phyloP scores from a whole-genome alignment of 495 filamentous ascomycete genomes.

The Talaromyces borbonicus region DNA sequence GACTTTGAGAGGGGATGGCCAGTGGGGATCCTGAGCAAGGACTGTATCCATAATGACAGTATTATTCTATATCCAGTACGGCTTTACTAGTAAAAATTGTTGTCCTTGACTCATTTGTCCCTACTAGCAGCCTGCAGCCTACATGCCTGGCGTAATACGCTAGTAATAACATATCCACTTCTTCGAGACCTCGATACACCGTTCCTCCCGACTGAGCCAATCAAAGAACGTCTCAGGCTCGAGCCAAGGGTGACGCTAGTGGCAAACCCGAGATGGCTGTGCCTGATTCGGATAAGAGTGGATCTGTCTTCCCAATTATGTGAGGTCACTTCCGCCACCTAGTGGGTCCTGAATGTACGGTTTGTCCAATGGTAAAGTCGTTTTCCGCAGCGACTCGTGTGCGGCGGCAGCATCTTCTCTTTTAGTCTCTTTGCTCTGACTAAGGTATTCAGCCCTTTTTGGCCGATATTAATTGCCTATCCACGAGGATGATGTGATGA shows the following conservation, averaged over 20 bases:
- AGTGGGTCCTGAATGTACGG: not conserved
- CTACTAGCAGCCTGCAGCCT: too few relatives aligned
- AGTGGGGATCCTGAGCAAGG: slow-evolving; percentile 1
- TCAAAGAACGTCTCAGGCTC: not conserved
- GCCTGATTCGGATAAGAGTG: not conserved
- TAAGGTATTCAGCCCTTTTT: not conserved
- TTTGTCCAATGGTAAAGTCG: not conserved
- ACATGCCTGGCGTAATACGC: not conserved
- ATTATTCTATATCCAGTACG: not conserved
- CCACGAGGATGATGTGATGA: too few relatives aligned
- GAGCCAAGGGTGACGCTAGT: not conserved
- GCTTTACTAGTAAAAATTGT: not conserved
- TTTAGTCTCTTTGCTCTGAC: too few relatives aligned
- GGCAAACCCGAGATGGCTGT: not conserved
- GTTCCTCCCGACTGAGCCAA: not conserved
- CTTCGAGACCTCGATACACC: not conserved
- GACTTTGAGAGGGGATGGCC: too few relatives aligned
- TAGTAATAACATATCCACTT: not conserved
- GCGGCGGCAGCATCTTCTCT: too few relatives aligned
- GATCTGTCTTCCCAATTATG: not conserved
- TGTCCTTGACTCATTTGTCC: too few relatives aligned
- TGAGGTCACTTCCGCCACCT: not conserved
- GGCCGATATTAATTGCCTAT: too few relatives aligned
- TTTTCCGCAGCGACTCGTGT: not conserved
- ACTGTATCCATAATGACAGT: not conserved